These are phyloP conservation scores for Neurospora tetraspora DNA, from an alignment of 495 filamentous ascomycete genomes.

Conservation along the genomic window DNA sequence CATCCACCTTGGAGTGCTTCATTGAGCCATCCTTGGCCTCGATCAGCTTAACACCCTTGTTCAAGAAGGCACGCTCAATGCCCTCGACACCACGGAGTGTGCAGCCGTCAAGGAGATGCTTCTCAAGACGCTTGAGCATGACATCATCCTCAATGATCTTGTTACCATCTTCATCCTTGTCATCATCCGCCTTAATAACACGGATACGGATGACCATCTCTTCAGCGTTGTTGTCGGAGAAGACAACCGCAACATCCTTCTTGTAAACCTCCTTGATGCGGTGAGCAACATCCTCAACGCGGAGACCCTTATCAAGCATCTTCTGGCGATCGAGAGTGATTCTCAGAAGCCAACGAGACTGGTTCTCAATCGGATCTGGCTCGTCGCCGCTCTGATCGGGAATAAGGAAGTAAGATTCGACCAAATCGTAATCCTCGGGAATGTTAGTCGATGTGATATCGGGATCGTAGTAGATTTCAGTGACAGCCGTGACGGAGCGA, in stretches of 20 bases:
- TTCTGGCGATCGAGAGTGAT: slow-evolving; percentile 88
- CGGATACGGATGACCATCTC: slow-evolving; percentile 91
- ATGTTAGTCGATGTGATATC: slow-evolving; percentile 79
- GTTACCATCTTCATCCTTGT: slow-evolving; percentile 68
- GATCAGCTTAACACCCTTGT: slow-evolving; percentile 58
- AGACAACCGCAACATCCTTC: slow-evolving; percentile 84
- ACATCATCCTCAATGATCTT: slow-evolving; percentile 79
- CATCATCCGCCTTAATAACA: slow-evolving; percentile 55
- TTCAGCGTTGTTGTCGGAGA: slow-evolving; percentile 96
- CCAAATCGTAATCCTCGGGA: slow-evolving; percentile 80
- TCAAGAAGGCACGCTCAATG: slow-evolving; percentile 86
- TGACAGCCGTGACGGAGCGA: slow-evolving; percentile 78
- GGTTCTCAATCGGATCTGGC: slow-evolving; percentile 46
- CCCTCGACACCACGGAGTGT: slow-evolving; percentile 83
- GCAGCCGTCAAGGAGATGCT: slow-evolving; percentile 80
- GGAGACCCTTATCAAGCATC: slow-evolving; percentile 87
- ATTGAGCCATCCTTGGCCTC: slow-evolving; percentile 57
- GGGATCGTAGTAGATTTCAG: slow-evolving; percentile 96
- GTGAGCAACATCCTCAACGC: slow-evolving; percentile 83
- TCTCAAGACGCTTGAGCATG: slow-evolving; percentile 80
- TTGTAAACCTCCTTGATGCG: slow-evolving; percentile 80
- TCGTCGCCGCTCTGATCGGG: slow-evolving; percentile 70
- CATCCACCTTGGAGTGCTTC: slow-evolving; percentile 54
- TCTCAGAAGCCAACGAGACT: slow-evolving; percentile 92
- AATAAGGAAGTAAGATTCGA: slow-evolving; percentile 94